A percentile compares a stretch with the other conserved stretches of the same genome.
Conservation (phyloP, 352 stramenopile species). For the Phytophthora hybrid region DNA sequence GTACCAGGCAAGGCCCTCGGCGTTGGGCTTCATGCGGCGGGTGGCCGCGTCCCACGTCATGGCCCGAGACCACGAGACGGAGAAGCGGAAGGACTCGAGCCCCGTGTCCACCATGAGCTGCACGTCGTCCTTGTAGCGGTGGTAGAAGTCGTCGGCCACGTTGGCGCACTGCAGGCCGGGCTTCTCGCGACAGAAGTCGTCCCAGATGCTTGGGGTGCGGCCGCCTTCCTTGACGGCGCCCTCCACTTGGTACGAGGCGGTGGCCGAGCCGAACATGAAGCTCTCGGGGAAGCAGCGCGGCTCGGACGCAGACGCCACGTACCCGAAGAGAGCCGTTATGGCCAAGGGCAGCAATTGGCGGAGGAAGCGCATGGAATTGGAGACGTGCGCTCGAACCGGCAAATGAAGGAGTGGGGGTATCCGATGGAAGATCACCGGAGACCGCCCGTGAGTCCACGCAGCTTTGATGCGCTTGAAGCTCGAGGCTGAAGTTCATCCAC, state of each 20-base stretch:
- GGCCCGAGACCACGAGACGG: constrained; percentile 91
- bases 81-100: constrained; percentile 94
- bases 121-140: constrained; percentile 92
- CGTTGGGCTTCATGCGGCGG: constrained; percentile 72
- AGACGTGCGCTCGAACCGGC: constrained; percentile 15
- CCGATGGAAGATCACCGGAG: constrained; percentile 4
- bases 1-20: constrained; percentile 92
- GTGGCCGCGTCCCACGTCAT: constrained; percentile 73
- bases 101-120: constrained; percentile 91
- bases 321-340: constrained; percentile 6
- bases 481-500: constrained; percentile 32
- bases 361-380: constrained; percentile 27
- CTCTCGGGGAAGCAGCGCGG: constrained; percentile 50
- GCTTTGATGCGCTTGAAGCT: constrained; percentile 36
- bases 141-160: constrained; percentile 93
- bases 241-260: constrained; percentile 93
- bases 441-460: constrained; percentile 9
- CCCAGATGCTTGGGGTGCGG: constrained; percentile 90
- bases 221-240: constrained; percentile 79
- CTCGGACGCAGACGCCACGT: constrained; percentile 11
- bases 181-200: constrained; percentile 82
- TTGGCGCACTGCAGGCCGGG: constrained; percentile 82
- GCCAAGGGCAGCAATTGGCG: constrained; percentile 23
- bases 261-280: constrained; percentile 88
- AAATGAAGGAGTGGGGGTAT: constrained; percentile 26